Evolutionary conservation across 495 filamentous ascomycete species (phyloP).

Genomic region (Niebla homalea): DNA sequence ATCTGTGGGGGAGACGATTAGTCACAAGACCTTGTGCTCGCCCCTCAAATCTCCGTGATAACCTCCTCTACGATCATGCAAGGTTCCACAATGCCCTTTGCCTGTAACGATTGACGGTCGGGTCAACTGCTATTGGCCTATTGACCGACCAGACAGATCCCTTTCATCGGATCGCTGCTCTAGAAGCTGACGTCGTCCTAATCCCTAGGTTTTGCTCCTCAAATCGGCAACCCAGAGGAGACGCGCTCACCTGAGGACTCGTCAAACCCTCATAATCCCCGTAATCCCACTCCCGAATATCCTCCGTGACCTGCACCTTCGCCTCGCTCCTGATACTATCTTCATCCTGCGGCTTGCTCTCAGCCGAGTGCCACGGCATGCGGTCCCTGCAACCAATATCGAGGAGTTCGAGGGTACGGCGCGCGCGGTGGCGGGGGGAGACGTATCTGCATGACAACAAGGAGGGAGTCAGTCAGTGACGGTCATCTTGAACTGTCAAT

Average conservation of each 20-base stretch:
- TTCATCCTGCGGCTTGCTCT: conserved; percentile 21
- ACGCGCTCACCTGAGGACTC: conserved; percentile 18
- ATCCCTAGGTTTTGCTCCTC: background rate
- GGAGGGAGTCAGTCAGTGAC: background rate
- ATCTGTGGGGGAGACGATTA: too few species aligned
- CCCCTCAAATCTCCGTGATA: too few species aligned
- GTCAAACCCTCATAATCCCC: conserved; percentile 90
- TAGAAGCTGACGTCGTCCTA: too few species aligned
- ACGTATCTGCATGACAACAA: conserved; percentile 48
- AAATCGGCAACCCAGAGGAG: background rate
- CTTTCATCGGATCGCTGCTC: background rate
- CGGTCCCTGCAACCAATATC: conserved; percentile 40
- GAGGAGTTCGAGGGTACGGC: conserved; percentile 76
- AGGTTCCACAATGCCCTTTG: too few species aligned
- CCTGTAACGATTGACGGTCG: too few species aligned
- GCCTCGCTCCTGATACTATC: conserved; percentile 33
- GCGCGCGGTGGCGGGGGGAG: conserved; percentile 75
- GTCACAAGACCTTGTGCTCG: too few species aligned
- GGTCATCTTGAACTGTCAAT: too few species aligned
- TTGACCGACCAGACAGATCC: background rate
- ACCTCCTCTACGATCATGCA: too few species aligned
- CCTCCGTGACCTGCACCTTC: conserved; percentile 54
- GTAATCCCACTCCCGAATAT: conserved; percentile 91
- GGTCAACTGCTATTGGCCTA: too few species aligned
- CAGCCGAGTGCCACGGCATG: conserved; percentile 39